These are phyloP conservation scores for Vitis hybrid DNA, from an alignment of 177 flowering plant genomes.

Conservation along the genomic window DNA sequence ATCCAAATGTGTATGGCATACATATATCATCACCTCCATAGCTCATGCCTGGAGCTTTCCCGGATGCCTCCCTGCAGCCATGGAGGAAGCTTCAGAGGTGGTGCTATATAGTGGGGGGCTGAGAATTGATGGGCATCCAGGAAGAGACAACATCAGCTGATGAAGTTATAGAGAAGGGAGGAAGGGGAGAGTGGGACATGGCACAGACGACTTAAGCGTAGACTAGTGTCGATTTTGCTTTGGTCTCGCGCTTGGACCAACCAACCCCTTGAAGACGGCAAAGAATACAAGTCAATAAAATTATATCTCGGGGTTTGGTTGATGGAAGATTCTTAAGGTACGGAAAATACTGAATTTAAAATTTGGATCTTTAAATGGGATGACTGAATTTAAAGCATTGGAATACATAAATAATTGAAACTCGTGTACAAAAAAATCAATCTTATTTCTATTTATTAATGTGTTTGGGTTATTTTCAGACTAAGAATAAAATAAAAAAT, in stretches of 20 bases:
- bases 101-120: background rate
- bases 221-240: background rate
- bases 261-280: slow-evolving; percentile 8
- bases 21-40: background rate
- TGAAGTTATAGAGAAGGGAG: slow-evolving; percentile 7
- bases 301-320: too few relatives aligned
- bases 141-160: background rate
- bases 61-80: slow-evolving; percentile 20
- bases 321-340: too few relatives aligned
- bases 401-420: too few relatives aligned
- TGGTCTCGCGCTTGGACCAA: slow-evolving; percentile 13
- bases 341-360: too few relatives aligned
- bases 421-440: too few relatives aligned
- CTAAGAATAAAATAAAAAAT: too few relatives aligned
- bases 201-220: slow-evolving; percentile 10
- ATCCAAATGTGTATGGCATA: background rate
- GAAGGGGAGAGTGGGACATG: slow-evolving; percentile 9
- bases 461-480: too few relatives aligned
- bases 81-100: slow-evolving; percentile 32
- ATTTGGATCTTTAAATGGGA: too few relatives aligned
- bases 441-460: too few relatives aligned
- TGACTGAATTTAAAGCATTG: too few relatives aligned
- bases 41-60: slow-evolving; percentile 12
- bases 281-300: slow-evolving; percentile 6
- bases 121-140: background rate